Evolutionary conservation across 2,329 filamentous ascomycete genomes (phyloP), one percentile per base, ranked within the genome.

Genomic region (Beauveria medogensis): DNA sequence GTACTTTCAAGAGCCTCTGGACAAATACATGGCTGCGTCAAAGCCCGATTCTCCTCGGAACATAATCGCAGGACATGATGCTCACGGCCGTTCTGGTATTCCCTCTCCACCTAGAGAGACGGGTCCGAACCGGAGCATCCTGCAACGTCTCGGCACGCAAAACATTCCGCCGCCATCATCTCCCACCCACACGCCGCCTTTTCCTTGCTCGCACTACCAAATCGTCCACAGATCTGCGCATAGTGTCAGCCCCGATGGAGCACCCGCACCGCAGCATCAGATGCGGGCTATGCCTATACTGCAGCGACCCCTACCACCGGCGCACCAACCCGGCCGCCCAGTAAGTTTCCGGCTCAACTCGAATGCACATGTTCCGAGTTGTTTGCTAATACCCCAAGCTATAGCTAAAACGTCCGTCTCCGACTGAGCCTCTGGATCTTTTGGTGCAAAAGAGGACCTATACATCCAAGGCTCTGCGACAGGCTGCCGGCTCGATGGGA

Each of bases 71-170:
- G 10, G 12, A 24, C 9, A 47, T 9, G 9, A 30, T 4, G 22
- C 14, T 3, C 1, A 22, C 2, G 5, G 5, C 8, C 20, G 20
- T 2, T 56, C 24, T 9, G 59, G 53, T 12, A 55, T 61, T 20
- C 59, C 26, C 5, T 61, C 59, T 10, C 59, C 59, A 1, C 59
- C 59, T n/a, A 46, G 59, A 16, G 59, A 61, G 5, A 30, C 47
- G 14, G 53, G 16, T 4, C 40, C 48, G 5, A 30, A n/a, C 1
- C 43, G 30, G 5, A 20, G 10, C n/a, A 2, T 30, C 40, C 1
- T 50, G 43, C 51, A 55, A 12, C 51, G 10, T n/a, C 28, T 34
- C 2, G 8, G 14, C 50, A 16, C 28, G 9, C 47, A 53, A 3
- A 43, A 34, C 6, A 6, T 54, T 9, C 41, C 48, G 26, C 24